Evolutionary conservation across 352 stramenopile species (phyloP).

Genomic region (Thalassiosira sp.): DNA sequence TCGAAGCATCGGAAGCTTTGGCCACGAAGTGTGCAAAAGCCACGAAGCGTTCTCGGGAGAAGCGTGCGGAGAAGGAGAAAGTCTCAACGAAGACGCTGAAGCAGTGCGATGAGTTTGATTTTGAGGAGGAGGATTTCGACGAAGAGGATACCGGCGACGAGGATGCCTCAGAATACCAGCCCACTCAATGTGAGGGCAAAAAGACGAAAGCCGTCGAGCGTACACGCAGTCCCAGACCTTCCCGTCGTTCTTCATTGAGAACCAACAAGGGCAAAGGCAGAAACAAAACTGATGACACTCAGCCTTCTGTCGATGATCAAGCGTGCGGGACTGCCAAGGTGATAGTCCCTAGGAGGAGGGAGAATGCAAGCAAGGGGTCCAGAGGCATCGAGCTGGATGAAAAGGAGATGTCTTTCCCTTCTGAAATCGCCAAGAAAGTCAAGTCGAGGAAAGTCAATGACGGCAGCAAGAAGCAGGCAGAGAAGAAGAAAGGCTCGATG

Average conservation of each 20-base stretch:
- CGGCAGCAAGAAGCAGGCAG: neutral
- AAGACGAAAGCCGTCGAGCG: neutral
- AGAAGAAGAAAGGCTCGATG: neutral
- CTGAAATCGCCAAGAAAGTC: too few species aligned
- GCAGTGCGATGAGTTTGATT: constrained; percentile 8
- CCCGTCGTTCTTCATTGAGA: constrained; percentile 2
- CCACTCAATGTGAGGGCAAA: neutral
- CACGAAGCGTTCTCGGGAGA: neutral
- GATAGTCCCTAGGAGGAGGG: neutral
- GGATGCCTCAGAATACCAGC: constrained; percentile 4
- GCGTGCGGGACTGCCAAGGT: too few species aligned
- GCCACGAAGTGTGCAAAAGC: neutral
- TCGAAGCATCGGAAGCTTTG: constrained; percentile 5
- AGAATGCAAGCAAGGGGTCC: neutral
- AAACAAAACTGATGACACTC: neutral
- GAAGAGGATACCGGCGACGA: constrained; percentile 2
- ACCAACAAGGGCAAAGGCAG: constrained; percentile 5
- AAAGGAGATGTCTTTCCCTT: too few species aligned
- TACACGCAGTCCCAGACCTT: constrained; percentile 6
- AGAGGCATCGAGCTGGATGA: neutral
- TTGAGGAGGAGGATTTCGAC: constrained; percentile 3
- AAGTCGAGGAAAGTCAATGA: constrained; percentile 3
- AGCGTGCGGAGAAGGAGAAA: neutral
- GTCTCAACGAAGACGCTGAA: neutral
- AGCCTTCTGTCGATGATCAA: neutral